Base-by-base conservation (phyloP, 2,329 filamentous ascomycete genomes). In the Diaporthe capsici region DNA sequence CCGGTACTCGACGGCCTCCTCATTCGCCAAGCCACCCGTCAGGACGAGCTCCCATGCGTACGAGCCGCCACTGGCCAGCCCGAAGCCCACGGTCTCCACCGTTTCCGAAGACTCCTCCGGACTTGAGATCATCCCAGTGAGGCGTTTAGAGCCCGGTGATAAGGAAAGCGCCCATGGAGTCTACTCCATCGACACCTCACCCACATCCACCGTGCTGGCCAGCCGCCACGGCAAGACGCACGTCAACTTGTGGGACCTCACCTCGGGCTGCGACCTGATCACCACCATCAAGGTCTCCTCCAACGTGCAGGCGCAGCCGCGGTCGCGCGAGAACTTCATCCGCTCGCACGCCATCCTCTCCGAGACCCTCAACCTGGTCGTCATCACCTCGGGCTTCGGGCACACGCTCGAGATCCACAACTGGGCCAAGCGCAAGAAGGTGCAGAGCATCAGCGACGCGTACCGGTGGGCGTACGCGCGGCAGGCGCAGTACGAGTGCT, bases 331-430 rank as follows among this genome's bases (percentile, higher is more conserved):
- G 51, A 86, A 85, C 76, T 81, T 86, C 72, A 84, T 86, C n/a
- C 84, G 84, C 74, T 85, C 84, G 73, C 85, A 86, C 75, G 82
- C 83, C 47, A 84, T 86, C 75, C 80, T 86, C 17, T 86, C 84
- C 2, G 85, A 86, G 77, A 77, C 83, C 1, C 81, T 80, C n/a
- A 83, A 79, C 61, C 78, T 86, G 39, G 80, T 85, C 17, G 85
- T 83, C 51, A 82, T 86, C 55, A 80, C 84, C n/a, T 81, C 84
- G 1, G 82, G 81, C 9, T 86, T 86, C 71, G 85, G 85, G 39
- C 81, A 84, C 71, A 79, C 82, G 3, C 78, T 86, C 51, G 84
- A 86, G 71, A 82, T 86, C 53, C 85, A 83, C 81, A 82, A 85
- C 75, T 86, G 84, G 84, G 79, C 80, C 4, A 81, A 79, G 73